A percentile compares a stretch with the other conserved stretches of the same genome.
These are phyloP conservation scores for Tuctoria greenei DNA, from an alignment of 176 grass and related monocot species.

Conservation along the genomic window DNA sequence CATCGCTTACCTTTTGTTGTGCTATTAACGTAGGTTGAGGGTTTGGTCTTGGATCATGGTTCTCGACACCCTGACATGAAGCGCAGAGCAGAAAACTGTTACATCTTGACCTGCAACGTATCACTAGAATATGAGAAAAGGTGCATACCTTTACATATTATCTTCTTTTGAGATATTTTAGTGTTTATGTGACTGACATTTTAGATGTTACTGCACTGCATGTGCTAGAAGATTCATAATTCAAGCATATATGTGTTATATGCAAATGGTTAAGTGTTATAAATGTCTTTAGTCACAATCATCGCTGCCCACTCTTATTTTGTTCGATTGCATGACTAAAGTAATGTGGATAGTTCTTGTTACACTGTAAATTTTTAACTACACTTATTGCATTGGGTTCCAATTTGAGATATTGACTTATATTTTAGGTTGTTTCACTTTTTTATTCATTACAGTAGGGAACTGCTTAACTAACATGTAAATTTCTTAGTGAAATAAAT, in stretches of 20 bases:
- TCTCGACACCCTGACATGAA: slow-evolving; percentile 99
- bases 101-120: slow-evolving; percentile 97
- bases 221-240: background rate
- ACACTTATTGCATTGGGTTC: background rate
- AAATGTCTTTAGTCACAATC: background rate
- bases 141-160: slow-evolving; percentile 36
- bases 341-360: background rate
- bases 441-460: background rate
- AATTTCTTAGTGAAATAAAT: slow-evolving; percentile 88
- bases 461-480: slow-evolving; percentile 30
- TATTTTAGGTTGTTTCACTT: background rate
- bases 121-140: slow-evolving; percentile 99
- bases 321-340: background rate
- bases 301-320: background rate
- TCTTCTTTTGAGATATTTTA: background rate
- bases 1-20: background rate
- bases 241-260: background rate
- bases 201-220: background rate
- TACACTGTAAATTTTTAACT: background rate
- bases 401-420: background rate
- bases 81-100: slow-evolving; percentile 93
- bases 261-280: background rate
- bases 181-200: background rate
- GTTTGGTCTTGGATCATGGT: slow-evolving; percentile 96
- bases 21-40: slow-evolving; percentile 64